These are phyloP conservation scores for Microcera coccophila DNA, from an alignment of 2,329 filamentous ascomycete species.

Conservation along the genomic window DNA sequence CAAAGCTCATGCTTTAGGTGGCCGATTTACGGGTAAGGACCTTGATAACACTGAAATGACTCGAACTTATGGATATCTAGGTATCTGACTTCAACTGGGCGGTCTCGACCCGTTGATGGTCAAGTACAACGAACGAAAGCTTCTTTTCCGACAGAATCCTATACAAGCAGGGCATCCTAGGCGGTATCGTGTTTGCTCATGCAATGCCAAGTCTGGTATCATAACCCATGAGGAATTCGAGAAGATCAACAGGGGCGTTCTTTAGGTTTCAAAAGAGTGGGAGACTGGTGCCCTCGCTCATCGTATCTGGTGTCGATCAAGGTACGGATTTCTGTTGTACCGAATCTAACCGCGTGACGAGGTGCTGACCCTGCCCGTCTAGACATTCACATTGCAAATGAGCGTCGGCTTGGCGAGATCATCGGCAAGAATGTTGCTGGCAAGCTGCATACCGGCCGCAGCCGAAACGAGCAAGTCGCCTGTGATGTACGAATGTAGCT, in stretches of 20 bases:
- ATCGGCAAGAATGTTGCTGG: constrained; percentile 67
- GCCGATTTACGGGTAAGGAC: constrained; percentile 47
- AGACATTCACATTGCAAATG: constrained; percentile 50
- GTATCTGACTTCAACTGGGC: constrained; percentile 45
- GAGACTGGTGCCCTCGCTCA: constrained; percentile 45
- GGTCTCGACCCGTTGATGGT: constrained; percentile 82
- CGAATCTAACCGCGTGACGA: constrained; percentile 31
- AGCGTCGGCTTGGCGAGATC: constrained; percentile 60
- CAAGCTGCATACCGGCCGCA: constrained; percentile 68
- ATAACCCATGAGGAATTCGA: constrained; percentile 68
- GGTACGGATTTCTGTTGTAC: neutral
- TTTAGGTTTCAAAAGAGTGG: constrained; percentile 54
- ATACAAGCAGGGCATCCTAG: constrained; percentile 75
- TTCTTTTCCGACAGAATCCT: constrained; percentile 72
- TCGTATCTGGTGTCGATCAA: constrained; percentile 50
- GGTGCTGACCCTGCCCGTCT: neutral
- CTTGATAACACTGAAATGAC: constrained; percentile 6
- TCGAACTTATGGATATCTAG: constrained; percentile 1
- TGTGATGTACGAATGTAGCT: constrained; percentile 69
- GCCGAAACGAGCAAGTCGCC: constrained; percentile 69
- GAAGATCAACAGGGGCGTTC: constrained; percentile 69
- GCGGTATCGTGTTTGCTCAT: constrained; percentile 78
- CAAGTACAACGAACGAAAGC: constrained; percentile 76
- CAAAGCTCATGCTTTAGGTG: no score
- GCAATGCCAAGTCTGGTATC: constrained; percentile 72